Evolutionary conservation across 129 eudicot species (phyloP).

Genomic region (Flaveria sonorensis): DNA sequence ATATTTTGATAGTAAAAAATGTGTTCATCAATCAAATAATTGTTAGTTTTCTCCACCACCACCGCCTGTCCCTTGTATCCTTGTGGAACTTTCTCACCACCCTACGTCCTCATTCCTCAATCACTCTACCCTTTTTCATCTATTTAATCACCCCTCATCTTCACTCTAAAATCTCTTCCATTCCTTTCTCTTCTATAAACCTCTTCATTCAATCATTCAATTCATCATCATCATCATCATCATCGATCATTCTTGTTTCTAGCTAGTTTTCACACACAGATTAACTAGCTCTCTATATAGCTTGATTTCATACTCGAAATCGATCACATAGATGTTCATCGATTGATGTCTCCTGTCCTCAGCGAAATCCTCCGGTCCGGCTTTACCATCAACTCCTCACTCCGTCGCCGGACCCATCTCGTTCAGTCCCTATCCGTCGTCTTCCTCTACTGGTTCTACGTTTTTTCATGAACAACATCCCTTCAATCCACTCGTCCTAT

Average conservation of each 20-base stretch:
- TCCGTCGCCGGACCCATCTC: constrained; percentile 85
- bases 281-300: too few species aligned
- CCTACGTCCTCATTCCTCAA: constrained; percentile 37
- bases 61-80: constrained; percentile 33
- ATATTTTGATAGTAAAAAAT: too few species aligned
- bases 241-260: neutral
- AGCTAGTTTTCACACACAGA: neutral
- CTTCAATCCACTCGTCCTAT: neutral
- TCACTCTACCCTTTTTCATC: constrained; percentile 29
- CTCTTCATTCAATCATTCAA: neutral
- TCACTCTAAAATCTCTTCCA: constrained; percentile 19
- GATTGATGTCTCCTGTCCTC: constrained; percentile 82
- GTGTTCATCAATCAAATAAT: too few species aligned
- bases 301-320: constrained; percentile 29
- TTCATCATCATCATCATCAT: neutral
- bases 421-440: constrained; percentile 93
- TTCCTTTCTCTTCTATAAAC: neutral
- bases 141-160: constrained; percentile 32
- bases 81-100: constrained; percentile 29
- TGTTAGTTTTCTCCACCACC: neutral
- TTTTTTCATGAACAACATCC: constrained; percentile 58
- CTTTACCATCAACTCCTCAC: constrained; percentile 63
- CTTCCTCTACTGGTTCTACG: constrained; percentile 98
- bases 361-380: constrained; percentile 89
- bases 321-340: constrained; percentile 41